These are phyloP conservation scores for Nothopassalora personata DNA, from an alignment of 2,329 filamentous ascomycete species.

Conservation along the genomic window DNA sequence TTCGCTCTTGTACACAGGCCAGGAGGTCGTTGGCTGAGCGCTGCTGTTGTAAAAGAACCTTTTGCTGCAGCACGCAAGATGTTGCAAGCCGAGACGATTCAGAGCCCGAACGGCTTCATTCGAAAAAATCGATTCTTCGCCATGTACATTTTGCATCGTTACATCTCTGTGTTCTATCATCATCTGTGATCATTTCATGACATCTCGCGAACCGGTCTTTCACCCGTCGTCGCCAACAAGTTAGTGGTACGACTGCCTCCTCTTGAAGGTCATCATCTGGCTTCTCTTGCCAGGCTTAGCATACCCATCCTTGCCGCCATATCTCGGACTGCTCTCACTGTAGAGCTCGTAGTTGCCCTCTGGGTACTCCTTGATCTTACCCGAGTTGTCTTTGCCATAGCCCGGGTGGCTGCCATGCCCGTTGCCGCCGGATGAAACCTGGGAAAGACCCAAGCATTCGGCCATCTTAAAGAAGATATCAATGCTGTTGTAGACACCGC, in stretches of 20 bases:
- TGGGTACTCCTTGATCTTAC: conserved; percentile 7
- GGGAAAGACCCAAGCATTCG: conserved; percentile 55
- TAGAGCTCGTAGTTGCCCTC: conserved; percentile 9
- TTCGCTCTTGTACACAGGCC: background rate
- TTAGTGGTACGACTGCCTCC: conserved; percentile 5
- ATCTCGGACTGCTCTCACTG: conserved; percentile 16
- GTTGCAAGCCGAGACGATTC: no score
- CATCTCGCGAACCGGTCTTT: background rate
- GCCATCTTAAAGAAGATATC: conserved; percentile 73
- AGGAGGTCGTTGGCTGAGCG: background rate
- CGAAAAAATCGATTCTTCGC: background rate
- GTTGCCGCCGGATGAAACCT: conserved; percentile 11
- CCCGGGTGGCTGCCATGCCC: conserved; percentile 10
- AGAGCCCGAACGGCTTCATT: background rate
- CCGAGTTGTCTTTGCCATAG: conserved; percentile 17
- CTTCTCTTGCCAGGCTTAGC: conserved; percentile 6
- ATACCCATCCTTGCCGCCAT: conserved; percentile 14
- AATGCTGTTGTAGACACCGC: conserved; percentile 63
- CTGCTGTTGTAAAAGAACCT: no score
- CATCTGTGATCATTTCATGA: background rate
- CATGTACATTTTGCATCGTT: background rate
- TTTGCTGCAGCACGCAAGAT: no score
- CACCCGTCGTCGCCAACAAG: background rate
- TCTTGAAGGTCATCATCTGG: conserved; percentile 12
- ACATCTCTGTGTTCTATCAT: background rate